Conservation (phyloP, 805 yeast species). For the Candida quercuum region DNA sequence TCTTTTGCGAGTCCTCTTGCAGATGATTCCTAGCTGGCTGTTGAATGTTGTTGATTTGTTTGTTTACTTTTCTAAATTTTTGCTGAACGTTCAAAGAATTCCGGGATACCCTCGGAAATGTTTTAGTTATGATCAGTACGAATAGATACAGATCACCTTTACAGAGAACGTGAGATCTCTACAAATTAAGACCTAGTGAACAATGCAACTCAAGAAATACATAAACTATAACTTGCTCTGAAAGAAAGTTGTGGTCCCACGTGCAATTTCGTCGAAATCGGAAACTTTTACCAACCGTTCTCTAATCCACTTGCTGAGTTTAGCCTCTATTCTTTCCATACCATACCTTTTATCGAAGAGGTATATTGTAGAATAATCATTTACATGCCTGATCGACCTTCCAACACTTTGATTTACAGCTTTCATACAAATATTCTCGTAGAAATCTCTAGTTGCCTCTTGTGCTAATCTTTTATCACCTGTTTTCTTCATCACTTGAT, state of each 20-base stretch:
- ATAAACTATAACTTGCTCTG: too few relatives aligned
- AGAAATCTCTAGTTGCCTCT: constrained; percentile 47
- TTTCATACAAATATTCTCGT: constrained; percentile 84
- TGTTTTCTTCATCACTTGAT: constrained; percentile 41
- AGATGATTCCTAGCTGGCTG: not conserved
- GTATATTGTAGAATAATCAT: constrained; percentile 74
- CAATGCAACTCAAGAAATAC: too few relatives aligned
- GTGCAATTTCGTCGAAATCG: constrained; percentile 14
- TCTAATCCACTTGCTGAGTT: constrained; percentile 72
- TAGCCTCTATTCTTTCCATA: constrained; percentile 39
- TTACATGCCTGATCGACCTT: constrained; percentile 78
- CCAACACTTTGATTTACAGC: constrained; percentile 92
- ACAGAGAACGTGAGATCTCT: too few relatives aligned
- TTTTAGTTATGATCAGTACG: too few relatives aligned
- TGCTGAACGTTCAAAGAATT: not conserved
- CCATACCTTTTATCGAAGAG: constrained; percentile 64
- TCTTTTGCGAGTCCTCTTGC: constrained; percentile 1
- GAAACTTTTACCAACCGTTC: constrained; percentile 28
- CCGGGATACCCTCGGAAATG: too few relatives aligned
- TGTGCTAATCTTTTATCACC: constrained; percentile 41
- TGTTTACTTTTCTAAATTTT: not conserved
- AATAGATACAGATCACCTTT: too few relatives aligned
- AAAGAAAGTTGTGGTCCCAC: constrained; percentile 19
- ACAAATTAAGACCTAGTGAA: too few relatives aligned
- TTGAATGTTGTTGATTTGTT: not conserved